Conservation (phyloP, 176 grass and related monocot species). For the bread wheat (Triticum aestivum) region IWGSC_CS_RefSeq_v2.1 NC_057800.1:20776249-20776748, state of each 20-base stretch:
- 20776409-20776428: neutral
- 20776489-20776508: neutral
- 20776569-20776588: too few species aligned
- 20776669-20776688: neutral
- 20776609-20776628: neutral
- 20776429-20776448: neutral
- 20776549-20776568: neutral
- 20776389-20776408: neutral
- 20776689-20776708: neutral
- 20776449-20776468: neutral
- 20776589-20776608: neutral
- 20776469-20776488: neutral
- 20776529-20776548: neutral
- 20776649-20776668: neutral
- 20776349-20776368: neutral
- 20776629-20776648: neutral
- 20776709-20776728: neutral
- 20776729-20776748: neutral
- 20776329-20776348: neutral
- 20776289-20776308: neutral
- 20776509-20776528: neutral
- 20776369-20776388: neutral
- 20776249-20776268: neutral
- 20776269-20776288: neutral
- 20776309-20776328: neutral